phyloP scores from a whole-genome alignment of 176 grass and related monocot genomes.

The Musa schizocarpa region DNA sequence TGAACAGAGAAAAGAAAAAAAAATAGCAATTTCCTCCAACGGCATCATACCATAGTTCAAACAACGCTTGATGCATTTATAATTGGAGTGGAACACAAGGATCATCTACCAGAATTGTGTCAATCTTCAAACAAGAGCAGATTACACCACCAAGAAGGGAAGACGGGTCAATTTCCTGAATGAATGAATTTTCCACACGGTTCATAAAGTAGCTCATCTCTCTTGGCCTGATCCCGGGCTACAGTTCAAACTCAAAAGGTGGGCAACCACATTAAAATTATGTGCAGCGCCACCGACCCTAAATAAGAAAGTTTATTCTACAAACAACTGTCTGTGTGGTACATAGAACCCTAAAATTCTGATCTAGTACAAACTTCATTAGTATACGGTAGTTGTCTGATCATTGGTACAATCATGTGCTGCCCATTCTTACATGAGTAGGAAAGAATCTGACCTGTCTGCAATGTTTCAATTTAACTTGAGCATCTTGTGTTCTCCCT shows the following conservation, averaged over 20 bases:
- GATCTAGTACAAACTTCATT: conserved; percentile 5
- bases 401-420: conserved; percentile 14
- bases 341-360: conserved; percentile 1
- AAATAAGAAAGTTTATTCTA: conserved; percentile 23
- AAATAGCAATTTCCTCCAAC: too few species aligned
- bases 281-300: neutral
- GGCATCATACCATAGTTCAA: too few species aligned
- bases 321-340: conserved; percentile 17
- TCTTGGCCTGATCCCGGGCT: neutral
- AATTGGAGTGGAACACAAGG: too few species aligned
- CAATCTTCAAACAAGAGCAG: too few species aligned
- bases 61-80: too few species aligned
- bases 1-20: too few species aligned
- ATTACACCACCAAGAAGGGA: too few species aligned
- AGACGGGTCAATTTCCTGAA: neutral
- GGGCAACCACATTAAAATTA: neutral
- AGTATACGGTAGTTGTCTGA: neutral
- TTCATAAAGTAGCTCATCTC: neutral
- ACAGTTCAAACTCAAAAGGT: conserved; percentile 1
- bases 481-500: conserved; percentile 56
- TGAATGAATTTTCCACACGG: neutral
- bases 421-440: conserved; percentile 31
- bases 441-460: conserved; percentile 59
- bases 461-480: conserved; percentile 61
- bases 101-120: too few species aligned